Evolutionary conservation across 108 stramenopile species (phyloP), one percentile per base, ranked within the genome.

Genomic region (Nitzschia palea): DNA sequence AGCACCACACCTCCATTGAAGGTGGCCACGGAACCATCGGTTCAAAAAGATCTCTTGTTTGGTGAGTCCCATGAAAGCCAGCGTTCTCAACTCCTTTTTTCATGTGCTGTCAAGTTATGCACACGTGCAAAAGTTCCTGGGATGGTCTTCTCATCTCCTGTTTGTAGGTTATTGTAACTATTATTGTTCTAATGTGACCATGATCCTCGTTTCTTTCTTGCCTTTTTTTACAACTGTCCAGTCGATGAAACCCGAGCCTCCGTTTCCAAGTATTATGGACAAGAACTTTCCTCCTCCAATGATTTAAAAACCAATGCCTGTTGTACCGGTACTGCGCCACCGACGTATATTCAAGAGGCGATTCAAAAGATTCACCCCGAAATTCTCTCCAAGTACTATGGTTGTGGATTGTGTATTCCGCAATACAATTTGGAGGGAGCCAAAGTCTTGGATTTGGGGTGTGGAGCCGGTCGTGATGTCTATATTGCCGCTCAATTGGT

Each of bases 231-330:
- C n/a, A n/a, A n/a, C n/a, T n/a, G n/a, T n/a, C 26, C 61, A 42
- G 67, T 58, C 34, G 75, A 68, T 34, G 70, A 67, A 26, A 81
- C 80, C 29, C 75, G 71, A 36, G 56, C 62, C 2, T 67, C 59
- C 34, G 95, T 97, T 17, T 62, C 70, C 48, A 73, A 86, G 45
- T 97, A 97, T 60, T 97, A 97, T 71, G 93, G 93, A 44, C 55
- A 86, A 48, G 86, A 85, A 44, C 88, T 98, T 1, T 60, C 83
- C 33, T 80, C 83, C 35, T 85, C 91, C 31, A 73, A 85, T 15
- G 96, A 97, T 70, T 82, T 98, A 8, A 82, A 91, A 71, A 98
- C 98, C 26, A 97, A 97, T 65, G 98, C 98, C 4, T 98, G 98
- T 78, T 94, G 88, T 68, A 98, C 97, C 14, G 86, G 86, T 62